phyloP scores from a whole-genome alignment of 148 eudicot genomes.

The Amaranthus palmeri region DNA sequence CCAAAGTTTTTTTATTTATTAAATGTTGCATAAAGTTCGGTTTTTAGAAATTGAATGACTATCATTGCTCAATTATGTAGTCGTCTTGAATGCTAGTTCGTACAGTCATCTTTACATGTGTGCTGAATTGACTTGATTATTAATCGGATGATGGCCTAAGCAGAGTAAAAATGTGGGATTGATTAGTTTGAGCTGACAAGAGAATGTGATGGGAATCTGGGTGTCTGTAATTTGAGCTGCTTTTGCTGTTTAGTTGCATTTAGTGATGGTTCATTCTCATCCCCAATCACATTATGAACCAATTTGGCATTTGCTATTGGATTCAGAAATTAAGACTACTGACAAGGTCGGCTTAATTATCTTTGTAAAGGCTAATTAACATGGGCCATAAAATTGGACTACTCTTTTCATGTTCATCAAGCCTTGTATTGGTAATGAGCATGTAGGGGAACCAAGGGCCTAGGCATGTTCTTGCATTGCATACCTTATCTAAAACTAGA shows the following conservation, averaged over 20 bases:
- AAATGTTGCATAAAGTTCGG: background rate
- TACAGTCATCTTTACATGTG: background rate
- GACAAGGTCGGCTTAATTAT: no score
- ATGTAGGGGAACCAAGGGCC: no score
- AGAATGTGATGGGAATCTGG: slow-evolving; percentile 11
- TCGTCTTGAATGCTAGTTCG: slow-evolving; percentile 3
- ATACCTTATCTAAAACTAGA: no score
- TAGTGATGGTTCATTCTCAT: slow-evolving; percentile 10
- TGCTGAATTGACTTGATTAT: background rate
- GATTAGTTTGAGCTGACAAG: slow-evolving; percentile 15
- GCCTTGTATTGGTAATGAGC: no score
- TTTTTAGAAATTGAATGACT: slow-evolving; percentile 4
- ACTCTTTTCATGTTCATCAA: no score
- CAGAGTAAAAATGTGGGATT: slow-evolving; percentile 9
- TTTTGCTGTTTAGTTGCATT: slow-evolving; percentile 2
- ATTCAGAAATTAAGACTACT: no score
- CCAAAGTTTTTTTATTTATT: background rate
- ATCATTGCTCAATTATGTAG: slow-evolving; percentile 2
- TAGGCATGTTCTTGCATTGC: no score
- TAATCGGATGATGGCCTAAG: background rate
- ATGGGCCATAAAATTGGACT: no score
- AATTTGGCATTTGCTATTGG: background rate
- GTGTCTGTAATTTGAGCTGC: background rate
- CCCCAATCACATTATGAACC: background rate
- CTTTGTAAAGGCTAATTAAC: no score